Conservation (phyloP, 2,329 filamentous ascomycete species). For the Aureobasidium sp. region DNA sequence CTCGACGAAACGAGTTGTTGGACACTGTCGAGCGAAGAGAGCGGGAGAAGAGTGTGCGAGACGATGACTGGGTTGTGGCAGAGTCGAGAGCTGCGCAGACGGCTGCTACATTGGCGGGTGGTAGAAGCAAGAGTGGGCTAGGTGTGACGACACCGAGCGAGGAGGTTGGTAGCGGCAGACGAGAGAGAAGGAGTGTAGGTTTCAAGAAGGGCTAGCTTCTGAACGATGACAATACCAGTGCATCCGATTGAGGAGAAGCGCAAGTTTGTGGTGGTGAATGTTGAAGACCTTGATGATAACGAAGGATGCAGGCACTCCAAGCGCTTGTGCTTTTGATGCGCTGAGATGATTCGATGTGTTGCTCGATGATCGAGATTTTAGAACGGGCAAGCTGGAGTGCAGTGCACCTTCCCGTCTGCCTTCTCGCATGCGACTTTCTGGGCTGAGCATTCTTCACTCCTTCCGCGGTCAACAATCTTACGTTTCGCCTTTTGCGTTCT, state of each 20-base stretch:
- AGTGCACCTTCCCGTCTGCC: too few species aligned
- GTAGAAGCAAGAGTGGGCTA: background rate
- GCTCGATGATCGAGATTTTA: too few species aligned
- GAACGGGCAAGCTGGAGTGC: too few species aligned
- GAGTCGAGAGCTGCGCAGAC: slow-evolving; percentile 7
- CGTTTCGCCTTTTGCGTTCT: background rate
- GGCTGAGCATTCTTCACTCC: background rate
- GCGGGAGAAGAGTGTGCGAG: slow-evolving; percentile 2
- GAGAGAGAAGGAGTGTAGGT: slow-evolving; percentile 26
- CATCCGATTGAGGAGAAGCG: too few species aligned
- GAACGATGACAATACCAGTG: too few species aligned
- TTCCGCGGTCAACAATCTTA: background rate
- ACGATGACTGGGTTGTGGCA: slow-evolving; percentile 6
- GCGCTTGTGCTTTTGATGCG: too few species aligned
- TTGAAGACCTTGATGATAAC: too few species aligned
- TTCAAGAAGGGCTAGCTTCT: background rate
- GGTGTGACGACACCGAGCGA: slow-evolving; percentile 4
- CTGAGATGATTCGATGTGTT: too few species aligned
- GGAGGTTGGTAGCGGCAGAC: slow-evolving; percentile 22
- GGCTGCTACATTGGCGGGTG: slow-evolving; percentile 1
- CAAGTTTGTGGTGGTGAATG: too few species aligned
- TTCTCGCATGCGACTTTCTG: background rate
- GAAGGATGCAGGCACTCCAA: too few species aligned
- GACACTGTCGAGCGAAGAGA: background rate
- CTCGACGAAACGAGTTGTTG: slow-evolving; percentile 1